Evolutionary conservation across 2,329 filamentous ascomycete species (phyloP).

Genomic region (Colletotrichum paranaense): DNA sequence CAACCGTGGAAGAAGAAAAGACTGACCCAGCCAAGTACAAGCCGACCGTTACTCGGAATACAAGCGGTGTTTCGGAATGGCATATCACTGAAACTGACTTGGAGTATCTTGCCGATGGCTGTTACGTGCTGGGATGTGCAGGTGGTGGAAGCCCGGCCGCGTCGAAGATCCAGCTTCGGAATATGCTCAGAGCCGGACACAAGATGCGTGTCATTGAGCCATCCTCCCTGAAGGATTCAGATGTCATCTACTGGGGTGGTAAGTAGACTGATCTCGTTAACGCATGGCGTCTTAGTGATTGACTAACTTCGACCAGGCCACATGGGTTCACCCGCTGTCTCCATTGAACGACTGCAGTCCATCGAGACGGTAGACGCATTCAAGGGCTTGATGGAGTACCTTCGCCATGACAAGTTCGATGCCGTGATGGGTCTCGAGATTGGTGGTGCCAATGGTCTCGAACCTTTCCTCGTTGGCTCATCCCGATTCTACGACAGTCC

Average conservation of each 20-base stretch:
- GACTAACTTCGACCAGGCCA: slow-evolving; percentile 32
- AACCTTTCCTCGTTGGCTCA: slow-evolving; percentile 67
- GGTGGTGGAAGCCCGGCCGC: slow-evolving; percentile 53
- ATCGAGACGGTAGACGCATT: slow-evolving; percentile 52
- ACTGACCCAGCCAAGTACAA: slow-evolving; percentile 42
- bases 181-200: slow-evolving; percentile 53
- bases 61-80: slow-evolving; percentile 47
- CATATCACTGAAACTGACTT: slow-evolving; percentile 57
- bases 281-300: fast-evolving
- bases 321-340: slow-evolving; percentile 55
- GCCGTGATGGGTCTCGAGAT: slow-evolving; percentile 64
- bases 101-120: slow-evolving; percentile 57
- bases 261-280: not conserved
- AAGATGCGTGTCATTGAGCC: slow-evolving; percentile 52
- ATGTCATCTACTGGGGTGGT: slow-evolving; percentile 56
- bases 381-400: slow-evolving; percentile 48
- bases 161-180: slow-evolving; percentile 49
- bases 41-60: slow-evolving; percentile 7
- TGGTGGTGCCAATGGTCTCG: slow-evolving; percentile 73
- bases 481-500: slow-evolving; percentile 63
- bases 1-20: slow-evolving; percentile 58
- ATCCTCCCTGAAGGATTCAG: slow-evolving; percentile 53
- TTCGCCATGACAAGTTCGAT: slow-evolving; percentile 43
- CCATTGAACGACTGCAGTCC: slow-evolving; percentile 53
- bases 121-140: slow-evolving; percentile 59